These are phyloP conservation scores for Solanum chmielewskii DNA, from an alignment of 257 asterid species.

Conservation along the genomic window DNA sequence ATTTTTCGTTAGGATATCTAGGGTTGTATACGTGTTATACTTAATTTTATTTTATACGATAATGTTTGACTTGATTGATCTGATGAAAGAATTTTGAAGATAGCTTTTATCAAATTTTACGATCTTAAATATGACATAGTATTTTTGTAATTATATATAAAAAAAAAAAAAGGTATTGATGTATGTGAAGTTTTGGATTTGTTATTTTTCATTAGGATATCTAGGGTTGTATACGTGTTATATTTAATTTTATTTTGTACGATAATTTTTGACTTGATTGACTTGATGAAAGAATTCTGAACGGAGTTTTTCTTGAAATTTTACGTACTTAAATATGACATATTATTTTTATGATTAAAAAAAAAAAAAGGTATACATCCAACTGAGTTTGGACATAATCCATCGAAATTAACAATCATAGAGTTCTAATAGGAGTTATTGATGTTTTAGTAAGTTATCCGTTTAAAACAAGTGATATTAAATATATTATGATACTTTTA, in stretches of 20 bases:
- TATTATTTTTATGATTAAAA: neutral
- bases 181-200: neutral
- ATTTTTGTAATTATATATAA: neutral
- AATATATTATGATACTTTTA: neutral
- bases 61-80: neutral
- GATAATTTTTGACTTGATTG: neutral
- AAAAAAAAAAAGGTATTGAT: neutral
- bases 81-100: neutral
- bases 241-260: neutral
- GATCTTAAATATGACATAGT: neutral
- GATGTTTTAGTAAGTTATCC: neutral
- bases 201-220: neutral
- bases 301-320: too few relatives aligned
- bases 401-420: too few relatives aligned
- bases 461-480: neutral
- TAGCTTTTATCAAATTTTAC: too few relatives aligned
- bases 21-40: neutral
- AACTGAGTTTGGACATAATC: neutral
- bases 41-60: neutral
- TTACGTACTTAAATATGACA: neutral
- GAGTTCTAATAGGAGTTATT: too few relatives aligned
- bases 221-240: neutral
- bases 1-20: neutral
- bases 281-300: neutral
- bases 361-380: neutral